Base-by-base conservation (phyloP, 352 stramenopile genomes). In the Pythium oligandrum region DNA sequence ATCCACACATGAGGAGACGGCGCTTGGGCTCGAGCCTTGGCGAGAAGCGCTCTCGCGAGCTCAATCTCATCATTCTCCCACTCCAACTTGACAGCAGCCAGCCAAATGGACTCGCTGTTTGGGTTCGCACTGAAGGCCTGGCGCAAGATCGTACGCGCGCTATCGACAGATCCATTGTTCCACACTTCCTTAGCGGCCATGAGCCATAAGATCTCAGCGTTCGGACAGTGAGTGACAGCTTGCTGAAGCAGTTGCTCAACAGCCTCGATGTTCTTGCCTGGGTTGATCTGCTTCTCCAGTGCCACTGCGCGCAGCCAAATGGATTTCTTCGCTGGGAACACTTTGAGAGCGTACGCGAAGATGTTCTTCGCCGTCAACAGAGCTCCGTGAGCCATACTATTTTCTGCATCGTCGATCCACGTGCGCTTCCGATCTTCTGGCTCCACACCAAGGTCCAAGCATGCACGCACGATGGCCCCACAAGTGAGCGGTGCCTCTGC, bases 11-110 rank as follows among this genome's bases (percentile, higher is more conserved):
- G 82, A 2, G 84, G 78, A 0, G 93, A 97, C 26, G 90, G 83
- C 3, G 92, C 94, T 55, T 93, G 73, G 11, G 75, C 71, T 1
- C 86, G 75, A 1, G 83, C 88, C 56, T 91, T 89, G 2, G 73
- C 80, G 32, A 97, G 56, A 9, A 97, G 55, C 12, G 75, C 83
- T 38, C 85, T 69, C 4, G 97, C 97, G 9, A 96, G 71, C 47
- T 98, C 89, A n/a, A 95, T 87, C 64, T 99, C 92, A 52, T 96
- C 94, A 55, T 97, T 99, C 71, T 99, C 97, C 93, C 95, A 99
- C 72, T 99, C 97, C 2, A 99, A 73, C 66, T 99, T 99, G 11
- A 98, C 87, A 6, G 96, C 96, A 4, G 97, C 97, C n/a, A 99
- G 72, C 90, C 84, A 96, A 57, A 98, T 95, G 4, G 86, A 63